Evolutionary conservation across 495 filamentous ascomycete species (phyloP).

Genomic region (Tuber indicum): DNA sequence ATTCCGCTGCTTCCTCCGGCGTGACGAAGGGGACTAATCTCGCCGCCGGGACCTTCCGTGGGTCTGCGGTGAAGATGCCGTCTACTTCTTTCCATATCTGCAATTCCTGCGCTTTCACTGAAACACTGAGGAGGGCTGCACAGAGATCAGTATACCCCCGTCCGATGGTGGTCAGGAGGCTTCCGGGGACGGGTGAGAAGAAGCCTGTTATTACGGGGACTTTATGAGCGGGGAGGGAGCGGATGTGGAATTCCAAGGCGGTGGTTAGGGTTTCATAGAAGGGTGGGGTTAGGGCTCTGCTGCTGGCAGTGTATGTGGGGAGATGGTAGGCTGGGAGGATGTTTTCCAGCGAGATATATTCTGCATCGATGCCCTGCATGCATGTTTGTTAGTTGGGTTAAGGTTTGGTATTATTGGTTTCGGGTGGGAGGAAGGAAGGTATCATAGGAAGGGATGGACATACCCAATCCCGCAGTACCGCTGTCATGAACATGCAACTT

Average conservation of each 20-base stretch:
- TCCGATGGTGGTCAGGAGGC: constrained; percentile 56
- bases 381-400: constrained; percentile 12
- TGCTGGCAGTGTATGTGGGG: constrained; percentile 53
- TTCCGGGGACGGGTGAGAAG: constrained; percentile 52
- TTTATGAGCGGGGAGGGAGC: constrained; percentile 55
- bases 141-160: constrained; percentile 83
- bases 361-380: constrained; percentile 61
- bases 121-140: constrained; percentile 70
- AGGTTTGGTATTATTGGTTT: not conserved
- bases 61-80: constrained; percentile 80
- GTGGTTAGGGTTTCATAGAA: constrained; percentile 68
- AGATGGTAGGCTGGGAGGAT: constrained; percentile 45
- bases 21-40: constrained; percentile 66
- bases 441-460: constrained; percentile 8
- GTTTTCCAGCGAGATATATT: constrained; percentile 67
- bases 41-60: constrained; percentile 74
- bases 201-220: constrained; percentile 63
- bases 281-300: constrained; percentile 57
- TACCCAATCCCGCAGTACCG: constrained; percentile 63
- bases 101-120: constrained; percentile 63
- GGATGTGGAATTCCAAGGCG: constrained; percentile 59
- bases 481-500: constrained; percentile 77
- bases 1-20: constrained; percentile 73
- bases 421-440: constrained; percentile 5
- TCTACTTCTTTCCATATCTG: constrained; percentile 91